Evolutionary conservation across 1,284 basidiomycete species (phyloP).

Genomic region (Singerocomus inundabilis): DNA sequence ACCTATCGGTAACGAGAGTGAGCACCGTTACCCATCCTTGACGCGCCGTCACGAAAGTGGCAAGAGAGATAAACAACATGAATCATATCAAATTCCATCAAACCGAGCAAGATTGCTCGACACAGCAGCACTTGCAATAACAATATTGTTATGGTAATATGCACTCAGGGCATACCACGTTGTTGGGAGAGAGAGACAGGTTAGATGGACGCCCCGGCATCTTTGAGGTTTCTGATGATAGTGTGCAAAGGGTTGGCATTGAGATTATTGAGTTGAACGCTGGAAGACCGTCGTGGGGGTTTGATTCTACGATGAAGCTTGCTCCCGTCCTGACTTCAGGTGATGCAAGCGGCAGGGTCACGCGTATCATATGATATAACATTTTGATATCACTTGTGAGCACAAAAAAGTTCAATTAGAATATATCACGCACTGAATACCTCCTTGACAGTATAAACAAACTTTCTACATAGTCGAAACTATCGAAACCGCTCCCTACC

Average conservation of each 20-base stretch:
- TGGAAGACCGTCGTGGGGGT: conserved; percentile 23
- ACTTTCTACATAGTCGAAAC: conserved; percentile 89
- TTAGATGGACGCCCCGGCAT: conserved; percentile 66
- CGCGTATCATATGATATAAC: conserved; percentile 67
- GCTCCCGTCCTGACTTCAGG: conserved; percentile 40
- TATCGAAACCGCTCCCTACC: conserved; percentile 91
- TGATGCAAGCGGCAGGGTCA: conserved; percentile 76
- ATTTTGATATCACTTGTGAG: conserved; percentile 41
- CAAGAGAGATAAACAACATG: conserved; percentile 5
- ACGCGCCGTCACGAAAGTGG: not conserved
- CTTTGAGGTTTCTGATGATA: conserved; percentile 50
- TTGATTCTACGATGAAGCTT: conserved; percentile 10
- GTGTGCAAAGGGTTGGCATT: conserved; percentile 45
- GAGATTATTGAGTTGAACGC: conserved; percentile 5
- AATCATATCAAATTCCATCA: conserved; percentile 80
- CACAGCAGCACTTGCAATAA: conserved; percentile 92
- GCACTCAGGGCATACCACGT: conserved; percentile 83
- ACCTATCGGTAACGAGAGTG: conserved; percentile 38
- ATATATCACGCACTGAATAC: conserved; percentile 56
- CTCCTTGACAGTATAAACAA: conserved; percentile 46
- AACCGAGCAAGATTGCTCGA: conserved; percentile 91
- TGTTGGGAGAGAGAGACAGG: conserved; percentile 74
- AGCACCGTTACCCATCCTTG: not conserved
- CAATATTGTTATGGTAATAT: conserved; percentile 63
- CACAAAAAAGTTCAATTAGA: not conserved